These are phyloP conservation scores for Leishmania amazonensis DNA, from an alignment of 208 protist genomes.

Conservation along the genomic window DNA sequence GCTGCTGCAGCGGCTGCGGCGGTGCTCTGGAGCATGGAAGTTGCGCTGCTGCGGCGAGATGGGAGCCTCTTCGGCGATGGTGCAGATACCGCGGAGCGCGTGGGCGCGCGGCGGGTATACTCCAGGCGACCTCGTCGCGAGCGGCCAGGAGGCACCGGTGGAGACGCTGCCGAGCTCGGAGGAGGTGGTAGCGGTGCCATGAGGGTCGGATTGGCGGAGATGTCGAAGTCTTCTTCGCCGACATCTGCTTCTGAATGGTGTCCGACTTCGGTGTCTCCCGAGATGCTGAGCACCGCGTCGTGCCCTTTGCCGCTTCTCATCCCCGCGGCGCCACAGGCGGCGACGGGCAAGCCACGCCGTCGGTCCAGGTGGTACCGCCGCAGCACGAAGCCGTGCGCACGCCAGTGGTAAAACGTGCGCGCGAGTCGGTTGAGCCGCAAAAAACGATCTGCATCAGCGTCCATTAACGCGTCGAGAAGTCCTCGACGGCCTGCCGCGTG, in stretches of 20 bases:
- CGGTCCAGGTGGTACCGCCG: slow-evolving; percentile 27
- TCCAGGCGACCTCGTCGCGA: not conserved
- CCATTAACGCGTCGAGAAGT: not conserved
- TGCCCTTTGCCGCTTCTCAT: not conserved
- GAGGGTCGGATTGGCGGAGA: not conserved
- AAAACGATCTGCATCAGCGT: slow-evolving; percentile 9
- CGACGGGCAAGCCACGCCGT: slow-evolving; percentile 19
- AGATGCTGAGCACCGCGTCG: not conserved
- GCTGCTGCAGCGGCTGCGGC: not conserved
- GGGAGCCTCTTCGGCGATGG: not conserved
- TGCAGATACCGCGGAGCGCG: not conserved
- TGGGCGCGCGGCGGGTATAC: not conserved
- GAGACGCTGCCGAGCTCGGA: not conserved
- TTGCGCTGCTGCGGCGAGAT: not conserved
- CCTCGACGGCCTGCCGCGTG: slow-evolving; percentile 3
- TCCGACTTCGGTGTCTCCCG: not conserved
- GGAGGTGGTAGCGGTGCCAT: not conserved
- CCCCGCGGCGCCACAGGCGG: not conserved
- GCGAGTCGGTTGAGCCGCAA: slow-evolving; percentile 11
- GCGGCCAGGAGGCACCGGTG: not conserved
- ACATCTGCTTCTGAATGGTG: not conserved
- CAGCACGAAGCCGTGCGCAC: slow-evolving; percentile 14
- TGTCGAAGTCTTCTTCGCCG: not conserved
- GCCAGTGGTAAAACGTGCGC: slow-evolving; percentile 39
- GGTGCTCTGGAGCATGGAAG: not conserved